Base-by-base conservation (phyloP, 108 stramenopile species). In the Conticribra guillardii region DNA sequence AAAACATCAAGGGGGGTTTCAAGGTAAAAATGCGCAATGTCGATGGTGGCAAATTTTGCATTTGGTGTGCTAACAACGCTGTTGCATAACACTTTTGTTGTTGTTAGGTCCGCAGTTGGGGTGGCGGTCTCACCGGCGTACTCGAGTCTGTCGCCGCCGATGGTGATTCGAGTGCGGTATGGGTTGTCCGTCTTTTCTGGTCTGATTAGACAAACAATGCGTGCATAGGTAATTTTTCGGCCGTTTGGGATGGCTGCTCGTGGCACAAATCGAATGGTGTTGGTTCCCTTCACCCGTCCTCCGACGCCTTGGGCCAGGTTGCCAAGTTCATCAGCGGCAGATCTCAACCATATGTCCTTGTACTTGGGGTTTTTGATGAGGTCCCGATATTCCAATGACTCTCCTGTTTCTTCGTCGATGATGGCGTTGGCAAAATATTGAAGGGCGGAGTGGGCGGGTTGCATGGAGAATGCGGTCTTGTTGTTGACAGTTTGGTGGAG, bases 11-110 rank as follows among this genome's bases (percentile, higher is more conserved):
- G 54, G 1, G 71, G 70, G 0, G 79, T 82, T 32, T 29, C 37
- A 0, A 87, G 71, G 66, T 82, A 87, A 54, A 84, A 84, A 45
- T 82, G 64, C n/a, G 67, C 74, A 44, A 84, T 16, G 37, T 83
- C 81, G 1, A 69, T 17, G 15, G 47, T 77, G 54, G 74, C 51
- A 62, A 41, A 70, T 28, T 59, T 54, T 23, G 82, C 54, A 37
- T 22, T 8, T 48, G 4, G 5, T 30, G 53, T 55, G 2, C 46
- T 49, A 1, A 64, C 49, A n/a, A 64, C 63, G 24, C 63, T 64
- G 63, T 64, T 64, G 1, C 48, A 14, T n/a, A 2, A 23, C 0
- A 32, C 18, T 51, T 64, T 51, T 15, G 30, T 47, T 9, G 28
- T 0, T 27, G 47, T 48, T 3, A 48, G 44, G 4, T 64, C 49